Evolutionary conservation across 2,329 filamentous ascomycete species (phyloP).

Genomic region (Curvularia hawaiiensis): DNA sequence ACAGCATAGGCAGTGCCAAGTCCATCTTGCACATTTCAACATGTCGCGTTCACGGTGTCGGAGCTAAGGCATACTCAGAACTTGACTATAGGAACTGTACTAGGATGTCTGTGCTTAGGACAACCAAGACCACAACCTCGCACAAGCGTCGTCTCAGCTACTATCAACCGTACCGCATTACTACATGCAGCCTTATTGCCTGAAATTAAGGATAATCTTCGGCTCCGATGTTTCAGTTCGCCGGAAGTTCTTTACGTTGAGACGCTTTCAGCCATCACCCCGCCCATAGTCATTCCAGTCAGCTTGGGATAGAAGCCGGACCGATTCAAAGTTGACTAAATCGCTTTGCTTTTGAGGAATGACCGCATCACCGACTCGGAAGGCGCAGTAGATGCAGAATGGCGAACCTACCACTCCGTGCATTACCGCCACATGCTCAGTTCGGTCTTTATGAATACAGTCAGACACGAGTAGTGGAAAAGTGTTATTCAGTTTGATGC

Average conservation of each 20-base stretch:
- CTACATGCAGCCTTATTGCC: background rate
- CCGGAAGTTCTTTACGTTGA: background rate
- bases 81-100: background rate
- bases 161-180: background rate
- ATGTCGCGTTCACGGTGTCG: background rate
- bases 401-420: background rate
- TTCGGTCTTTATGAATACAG: background rate
- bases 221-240: background rate
- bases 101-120: background rate
- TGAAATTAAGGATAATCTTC: background rate
- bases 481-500: background rate
- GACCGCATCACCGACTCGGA: background rate
- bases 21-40: background rate
- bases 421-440: background rate
- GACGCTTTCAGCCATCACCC: background rate
- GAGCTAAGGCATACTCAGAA: background rate
- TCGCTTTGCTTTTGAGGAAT: background rate
- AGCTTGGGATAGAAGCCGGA: background rate
- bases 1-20: background rate
- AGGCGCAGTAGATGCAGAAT: background rate
- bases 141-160: background rate
- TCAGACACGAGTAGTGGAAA: background rate
- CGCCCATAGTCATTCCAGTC: background rate
- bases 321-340: background rate
- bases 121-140: background rate